Base-by-base conservation (phyloP, 306 rosid species). In the Quercus bicolor region DNA sequence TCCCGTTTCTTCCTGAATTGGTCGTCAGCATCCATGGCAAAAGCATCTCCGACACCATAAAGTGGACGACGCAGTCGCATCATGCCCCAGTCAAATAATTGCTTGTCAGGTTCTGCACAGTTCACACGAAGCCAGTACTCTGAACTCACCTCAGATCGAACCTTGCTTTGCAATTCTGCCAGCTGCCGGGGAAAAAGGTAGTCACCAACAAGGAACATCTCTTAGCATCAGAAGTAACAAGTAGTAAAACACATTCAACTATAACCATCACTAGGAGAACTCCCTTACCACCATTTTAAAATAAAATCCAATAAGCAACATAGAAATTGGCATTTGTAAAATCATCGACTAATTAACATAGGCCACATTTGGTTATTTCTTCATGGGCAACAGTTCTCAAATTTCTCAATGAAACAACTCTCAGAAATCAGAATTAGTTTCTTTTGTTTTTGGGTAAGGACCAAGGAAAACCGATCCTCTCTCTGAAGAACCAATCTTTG, bases 1-100 rank as follows among this genome's bases (percentile, higher is more conserved):
- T 96, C 98, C 71, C 97, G 87, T 82, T 87, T 96, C 88, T 91
- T 93, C 86, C 96, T 88, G 82, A 90, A 80, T 69, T 93, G 99
- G 83, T 96, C 97, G 79, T 93, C 98, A 29, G 94, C 92, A 75
- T 95, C 98, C 89, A 90, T 80, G 77, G 97, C 81, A 91, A 96
- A 96, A 74, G 97, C 93, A 96, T 96, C 97, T 80, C 98, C 99
- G 84, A 93, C 94, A 68, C 99, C 98, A 86, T 93, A 96, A 8
- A 87, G 83, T 20, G 94, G 98, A 79, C 88, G 97, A 10, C 70
- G 93, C 89, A 93, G 76, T 66, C 99, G 87, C 97, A 91, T 96
- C 93, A 86, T 89, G 70, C 99, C 94, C 98, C 98, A 96, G 75
- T 96, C 99, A 86, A 90, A 96, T 87, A 96, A 85, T 61, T 86